phyloP scores from a whole-genome alignment of 2,329 filamentous ascomycete species.

The Chaetomium sp. region DNA sequence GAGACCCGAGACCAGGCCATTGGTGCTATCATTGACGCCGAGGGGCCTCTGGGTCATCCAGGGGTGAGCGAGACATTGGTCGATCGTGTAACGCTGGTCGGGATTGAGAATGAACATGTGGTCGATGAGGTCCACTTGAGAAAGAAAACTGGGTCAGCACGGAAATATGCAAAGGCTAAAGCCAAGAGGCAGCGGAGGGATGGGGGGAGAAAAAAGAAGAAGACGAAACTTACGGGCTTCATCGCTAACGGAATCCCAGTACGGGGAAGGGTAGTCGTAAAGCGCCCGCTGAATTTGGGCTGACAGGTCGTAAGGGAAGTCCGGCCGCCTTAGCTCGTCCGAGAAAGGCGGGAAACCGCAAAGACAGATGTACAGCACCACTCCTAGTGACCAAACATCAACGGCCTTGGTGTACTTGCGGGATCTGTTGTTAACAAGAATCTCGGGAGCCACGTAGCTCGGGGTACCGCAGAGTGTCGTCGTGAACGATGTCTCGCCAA shows the following conservation, averaged over 20 bases:
- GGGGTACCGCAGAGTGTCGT: conserved; percentile 96
- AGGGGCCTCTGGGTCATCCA: conserved; percentile 66
- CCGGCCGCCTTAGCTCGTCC: conserved; percentile 74
- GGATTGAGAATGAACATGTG: conserved; percentile 88
- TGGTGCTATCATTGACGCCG: conserved; percentile 76
- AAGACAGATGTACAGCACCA: conserved; percentile 93
- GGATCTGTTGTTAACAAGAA: conserved; percentile 72
- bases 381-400: conserved; percentile 95
- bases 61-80: conserved; percentile 84
- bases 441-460: conserved; percentile 93
- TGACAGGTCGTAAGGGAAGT: conserved; percentile 80
- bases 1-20: conserved; percentile 84
- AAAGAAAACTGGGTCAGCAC: background rate
- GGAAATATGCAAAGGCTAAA: background rate
- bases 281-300: conserved; percentile 84
- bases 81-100: conserved; percentile 75
- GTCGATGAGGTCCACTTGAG: conserved; percentile 77
- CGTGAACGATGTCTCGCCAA: conserved; percentile 96
- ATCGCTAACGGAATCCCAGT: conserved; percentile 87
- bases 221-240: conserved; percentile 53
- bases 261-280: conserved; percentile 93
- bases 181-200: no score
- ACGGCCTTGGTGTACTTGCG: conserved; percentile 92
- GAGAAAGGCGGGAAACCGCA: conserved; percentile 97
- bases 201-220: no score